Conservation (phyloP, 108 stramenopile species). For the Fragilaria radians region DNA sequence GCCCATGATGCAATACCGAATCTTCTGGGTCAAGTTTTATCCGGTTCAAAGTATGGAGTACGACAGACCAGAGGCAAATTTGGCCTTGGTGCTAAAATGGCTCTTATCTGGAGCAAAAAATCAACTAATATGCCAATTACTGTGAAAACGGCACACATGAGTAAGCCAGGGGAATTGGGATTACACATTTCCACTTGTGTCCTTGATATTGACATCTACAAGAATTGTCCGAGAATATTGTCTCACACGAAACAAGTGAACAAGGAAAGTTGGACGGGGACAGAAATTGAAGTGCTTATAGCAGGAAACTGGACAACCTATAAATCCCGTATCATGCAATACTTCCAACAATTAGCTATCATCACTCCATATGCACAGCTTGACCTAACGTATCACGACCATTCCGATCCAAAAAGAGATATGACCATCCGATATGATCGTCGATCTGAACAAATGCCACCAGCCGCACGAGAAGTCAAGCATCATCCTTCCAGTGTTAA, state of each 20-base stretch:
- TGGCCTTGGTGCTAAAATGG: conserved; percentile 97
- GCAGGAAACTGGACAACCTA: conserved; percentile 92
- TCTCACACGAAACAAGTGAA: conserved; percentile 68
- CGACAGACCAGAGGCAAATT: conserved; percentile 96
- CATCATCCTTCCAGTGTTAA: conserved; percentile 92
- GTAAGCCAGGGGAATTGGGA: conserved; percentile 5
- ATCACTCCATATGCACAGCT: conserved; percentile 94
- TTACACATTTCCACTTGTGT: conserved; percentile 57
- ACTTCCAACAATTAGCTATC: conserved; percentile 93
- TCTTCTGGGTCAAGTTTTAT: conserved; percentile 87
- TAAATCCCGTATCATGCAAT: conserved; percentile 81
- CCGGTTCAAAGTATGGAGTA: conserved; percentile 93
- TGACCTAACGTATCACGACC: conserved; percentile 57
- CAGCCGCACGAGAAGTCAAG: conserved; percentile 82
- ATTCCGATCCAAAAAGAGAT: conserved; percentile 49
- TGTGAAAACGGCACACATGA: conserved; percentile 53
- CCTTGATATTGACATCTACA: conserved; percentile 94
- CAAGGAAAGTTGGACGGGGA: conserved; percentile 65
- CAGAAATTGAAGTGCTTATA: conserved; percentile 81
- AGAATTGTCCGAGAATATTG: conserved; percentile 79
- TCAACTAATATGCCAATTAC: conserved; percentile 87
- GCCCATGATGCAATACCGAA: conserved; percentile 84
- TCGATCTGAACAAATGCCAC: conserved; percentile 87
- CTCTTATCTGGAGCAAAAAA: conserved; percentile 95
- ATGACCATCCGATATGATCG: conserved; percentile 66